Percentiles rank a stretch among this genome's conserved stretches.
Conservation (phyloP, 768 basidiomycete genomes). For the Ramaria rubella region DNA sequence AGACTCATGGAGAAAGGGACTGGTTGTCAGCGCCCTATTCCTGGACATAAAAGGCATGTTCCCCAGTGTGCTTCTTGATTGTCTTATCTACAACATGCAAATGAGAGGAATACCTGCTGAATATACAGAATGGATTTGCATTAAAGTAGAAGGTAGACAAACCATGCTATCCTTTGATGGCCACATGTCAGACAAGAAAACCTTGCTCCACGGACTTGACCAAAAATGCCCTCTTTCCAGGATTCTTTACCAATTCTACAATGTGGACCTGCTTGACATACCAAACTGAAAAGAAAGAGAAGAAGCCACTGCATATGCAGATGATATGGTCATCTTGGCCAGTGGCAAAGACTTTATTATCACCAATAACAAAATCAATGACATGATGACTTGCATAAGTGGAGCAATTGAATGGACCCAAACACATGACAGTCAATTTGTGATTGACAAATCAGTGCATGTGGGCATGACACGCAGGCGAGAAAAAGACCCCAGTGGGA, state of each 20-base stretch:
- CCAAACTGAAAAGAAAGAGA: slow-evolving; percentile 23
- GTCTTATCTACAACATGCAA: slow-evolving; percentile 17
- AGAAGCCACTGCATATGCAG: slow-evolving; percentile 56
- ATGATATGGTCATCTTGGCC: slow-evolving; percentile 60
- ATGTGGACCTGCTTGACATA: slow-evolving; percentile 8
- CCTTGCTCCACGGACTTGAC: slow-evolving; percentile 14
- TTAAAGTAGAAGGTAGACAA: not conserved
- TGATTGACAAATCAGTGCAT: not conserved
- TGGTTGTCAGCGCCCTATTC: slow-evolving; percentile 33
- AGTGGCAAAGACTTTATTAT: slow-evolving; percentile 53
- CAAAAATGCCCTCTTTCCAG: no score
- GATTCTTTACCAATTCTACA: not conserved
- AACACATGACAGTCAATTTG: slow-evolving; percentile 23
- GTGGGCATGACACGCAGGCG: slow-evolving; percentile 2
- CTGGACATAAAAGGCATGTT: slow-evolving; percentile 37
- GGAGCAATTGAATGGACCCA: slow-evolving; percentile 14
- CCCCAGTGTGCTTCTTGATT: no score
- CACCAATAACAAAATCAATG: not conserved
- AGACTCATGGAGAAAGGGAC: slow-evolving; percentile 25
- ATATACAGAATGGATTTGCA: not conserved
- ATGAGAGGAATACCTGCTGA: slow-evolving; percentile 3
- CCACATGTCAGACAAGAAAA: slow-evolving; percentile 8
- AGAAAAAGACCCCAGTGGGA: slow-evolving; percentile 5
- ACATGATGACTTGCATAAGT: not conserved
- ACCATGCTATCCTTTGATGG: slow-evolving; percentile 1